These are phyloP conservation scores for Daldinia sp. DNA, from an alignment of 2,329 filamentous ascomycete genomes.

Conservation along the genomic window DNA sequence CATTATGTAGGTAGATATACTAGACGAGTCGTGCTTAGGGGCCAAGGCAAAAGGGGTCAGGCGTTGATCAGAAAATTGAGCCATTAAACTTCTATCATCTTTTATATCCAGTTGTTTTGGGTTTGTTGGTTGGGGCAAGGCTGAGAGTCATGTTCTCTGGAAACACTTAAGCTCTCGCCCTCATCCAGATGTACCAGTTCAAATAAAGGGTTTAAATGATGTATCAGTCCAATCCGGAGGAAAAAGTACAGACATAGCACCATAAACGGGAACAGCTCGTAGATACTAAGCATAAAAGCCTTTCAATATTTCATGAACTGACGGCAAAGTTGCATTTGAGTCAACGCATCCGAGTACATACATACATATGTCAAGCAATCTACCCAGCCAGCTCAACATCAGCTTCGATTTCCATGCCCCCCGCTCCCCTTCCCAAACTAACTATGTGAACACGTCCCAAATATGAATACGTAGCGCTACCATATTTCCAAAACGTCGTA, in stretches of 20 bases:
- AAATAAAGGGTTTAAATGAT: not conserved
- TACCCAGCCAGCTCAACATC: not conserved
- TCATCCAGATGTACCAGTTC: not conserved
- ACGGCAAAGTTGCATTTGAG: not conserved
- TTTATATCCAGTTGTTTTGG: not conserved
- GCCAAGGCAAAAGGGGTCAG: too few species aligned
- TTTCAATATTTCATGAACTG: not conserved
- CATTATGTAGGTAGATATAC: not conserved
- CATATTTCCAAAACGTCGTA: constrained; percentile 27
- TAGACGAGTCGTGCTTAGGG: not conserved
- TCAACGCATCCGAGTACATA: not conserved
- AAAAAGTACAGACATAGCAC: not conserved
- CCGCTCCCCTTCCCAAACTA: too few species aligned
- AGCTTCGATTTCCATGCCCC: not conserved
- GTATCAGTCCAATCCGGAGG: not conserved
- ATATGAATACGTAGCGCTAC: constrained; percentile 1
- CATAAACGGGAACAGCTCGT: not conserved
- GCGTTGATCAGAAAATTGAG: too few species aligned
- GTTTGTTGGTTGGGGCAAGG: not conserved
- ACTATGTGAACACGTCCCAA: not conserved
- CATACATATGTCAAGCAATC: not conserved
- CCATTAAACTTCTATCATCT: not conserved
- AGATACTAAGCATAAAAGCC: not conserved
- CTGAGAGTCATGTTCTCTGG: not conserved
- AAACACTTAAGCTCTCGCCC: not conserved